Conservation (phyloP, 208 protist genomes). For the Porcisia deanei region DNA sequence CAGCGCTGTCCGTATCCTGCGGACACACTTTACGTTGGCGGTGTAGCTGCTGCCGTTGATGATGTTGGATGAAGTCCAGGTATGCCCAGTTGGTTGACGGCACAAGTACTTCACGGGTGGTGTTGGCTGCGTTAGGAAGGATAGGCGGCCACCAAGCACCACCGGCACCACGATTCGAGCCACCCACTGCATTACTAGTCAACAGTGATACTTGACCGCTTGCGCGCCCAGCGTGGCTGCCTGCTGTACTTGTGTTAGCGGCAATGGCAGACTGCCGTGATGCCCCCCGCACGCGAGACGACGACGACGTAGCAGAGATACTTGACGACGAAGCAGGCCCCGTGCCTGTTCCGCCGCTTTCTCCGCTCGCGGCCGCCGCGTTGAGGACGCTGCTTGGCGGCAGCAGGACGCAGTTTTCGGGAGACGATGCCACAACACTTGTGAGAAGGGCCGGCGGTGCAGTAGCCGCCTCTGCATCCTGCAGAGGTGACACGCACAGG, state of each 20-base stretch:
- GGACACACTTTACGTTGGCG: not conserved
- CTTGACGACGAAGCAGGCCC: not conserved
- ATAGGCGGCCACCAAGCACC: constrained; percentile 18
- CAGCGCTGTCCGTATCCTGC: constrained; percentile 4
- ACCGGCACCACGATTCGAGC: not conserved
- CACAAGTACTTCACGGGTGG: constrained; percentile 16
- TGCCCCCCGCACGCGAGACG: not conserved
- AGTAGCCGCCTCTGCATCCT: constrained; percentile 32
- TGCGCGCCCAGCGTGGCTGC: not conserved
- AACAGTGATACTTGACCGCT: not conserved
- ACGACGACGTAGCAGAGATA: not conserved
- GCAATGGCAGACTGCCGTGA: not conserved
- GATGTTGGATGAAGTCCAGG: constrained; percentile 20
- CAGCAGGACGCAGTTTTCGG: constrained; percentile 13
- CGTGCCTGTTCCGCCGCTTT: not conserved
- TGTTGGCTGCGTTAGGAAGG: not conserved
- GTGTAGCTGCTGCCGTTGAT: constrained; percentile 7
- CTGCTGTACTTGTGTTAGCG: not conserved
- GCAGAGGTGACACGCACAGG: constrained; percentile 59
- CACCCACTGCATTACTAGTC: not conserved
- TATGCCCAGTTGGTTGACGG: constrained; percentile 34
- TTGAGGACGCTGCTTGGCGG: constrained; percentile 24
- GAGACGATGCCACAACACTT: constrained; percentile 5
- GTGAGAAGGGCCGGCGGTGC: constrained; percentile 2
- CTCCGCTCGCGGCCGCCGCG: constrained; percentile 8